These are phyloP conservation scores for Xylariaceae sp. DNA, from an alignment of 2,329 filamentous ascomycete species.

Conservation along the genomic window DNA sequence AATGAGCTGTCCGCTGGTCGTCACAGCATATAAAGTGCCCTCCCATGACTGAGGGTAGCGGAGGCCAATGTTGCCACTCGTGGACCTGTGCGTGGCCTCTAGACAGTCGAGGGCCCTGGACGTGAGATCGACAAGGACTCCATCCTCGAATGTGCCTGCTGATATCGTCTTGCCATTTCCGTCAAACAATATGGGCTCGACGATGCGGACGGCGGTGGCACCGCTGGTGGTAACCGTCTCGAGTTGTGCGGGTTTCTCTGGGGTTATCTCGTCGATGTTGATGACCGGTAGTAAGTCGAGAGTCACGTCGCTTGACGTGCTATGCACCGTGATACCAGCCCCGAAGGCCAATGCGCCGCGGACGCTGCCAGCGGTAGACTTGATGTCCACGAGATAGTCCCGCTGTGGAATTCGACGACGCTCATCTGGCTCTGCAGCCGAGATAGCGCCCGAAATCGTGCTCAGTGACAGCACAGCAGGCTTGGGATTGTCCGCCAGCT, in stretches of 20 bases:
- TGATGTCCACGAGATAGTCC: conserved; percentile 54
- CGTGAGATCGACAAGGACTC: background rate
- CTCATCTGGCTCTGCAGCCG: conserved; percentile 48
- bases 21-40: conserved; percentile 50
- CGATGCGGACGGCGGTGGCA: conserved; percentile 45
- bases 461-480: conserved; percentile 51
- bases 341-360: conserved; percentile 50
- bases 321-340: conserved; percentile 44
- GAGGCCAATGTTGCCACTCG: conserved; percentile 53
- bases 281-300: conserved; percentile 54
- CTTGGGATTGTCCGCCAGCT: conserved; percentile 43
- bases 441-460: conserved; percentile 53
- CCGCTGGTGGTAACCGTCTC: conserved; percentile 55
- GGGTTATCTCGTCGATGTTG: conserved; percentile 34
- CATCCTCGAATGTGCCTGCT: background rate
- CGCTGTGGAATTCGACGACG: conserved; percentile 48
- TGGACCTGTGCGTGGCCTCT: conserved; percentile 50
- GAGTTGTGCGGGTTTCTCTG: conserved; percentile 40
- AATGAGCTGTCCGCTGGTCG: conserved; percentile 49
- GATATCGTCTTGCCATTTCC: conserved; percentile 13
- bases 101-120: conserved; percentile 44
- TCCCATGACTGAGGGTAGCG: conserved; percentile 58
- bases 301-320: conserved; percentile 50
- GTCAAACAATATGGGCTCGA: conserved; percentile 54
- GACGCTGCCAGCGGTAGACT: conserved; percentile 55